These are phyloP conservation scores for Monilinia fructigena DNA, from an alignment of 2,329 filamentous ascomycete genomes.

Conservation along the genomic window DNA sequence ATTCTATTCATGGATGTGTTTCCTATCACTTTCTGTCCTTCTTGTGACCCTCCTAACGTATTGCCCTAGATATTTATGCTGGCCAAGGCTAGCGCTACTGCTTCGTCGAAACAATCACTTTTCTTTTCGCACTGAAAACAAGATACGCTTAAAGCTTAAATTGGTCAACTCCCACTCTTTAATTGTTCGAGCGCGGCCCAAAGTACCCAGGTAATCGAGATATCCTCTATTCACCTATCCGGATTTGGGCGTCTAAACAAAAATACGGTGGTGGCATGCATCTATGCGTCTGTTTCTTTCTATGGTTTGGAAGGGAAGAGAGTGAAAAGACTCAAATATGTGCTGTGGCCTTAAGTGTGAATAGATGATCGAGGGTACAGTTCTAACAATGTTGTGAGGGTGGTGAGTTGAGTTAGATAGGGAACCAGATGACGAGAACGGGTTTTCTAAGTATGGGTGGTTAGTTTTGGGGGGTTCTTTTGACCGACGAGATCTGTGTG, in stretches of 20 bases:
- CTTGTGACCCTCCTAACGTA: slow-evolving; percentile 26
- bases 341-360: not conserved
- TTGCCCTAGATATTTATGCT: slow-evolving; percentile 80
- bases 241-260: too few relatives aligned
- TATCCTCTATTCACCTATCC: too few relatives aligned
- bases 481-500: not conserved
- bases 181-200: too few relatives aligned
- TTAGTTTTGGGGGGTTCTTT: not conserved
- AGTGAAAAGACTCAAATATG: not conserved
- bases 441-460: too few relatives aligned
- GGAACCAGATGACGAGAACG: too few relatives aligned
- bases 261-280: too few relatives aligned
- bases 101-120: slow-evolving; percentile 95
- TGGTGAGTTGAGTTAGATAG: too few relatives aligned
- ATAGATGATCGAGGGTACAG: not conserved
- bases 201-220: too few relatives aligned
- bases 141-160: slow-evolving; percentile 78
- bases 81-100: slow-evolving; percentile 85
- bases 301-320: too few relatives aligned
- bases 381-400: not conserved
- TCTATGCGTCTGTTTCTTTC: too few relatives aligned
- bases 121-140: slow-evolving; percentile 95
- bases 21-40: slow-evolving; percentile 7
- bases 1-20: slow-evolving; percentile 82
- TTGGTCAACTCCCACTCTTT: too few relatives aligned